These are phyloP conservation scores for Aureobasidium sp. DNA, from an alignment of 2,329 filamentous ascomycete species.

Conservation along the genomic window DNA sequence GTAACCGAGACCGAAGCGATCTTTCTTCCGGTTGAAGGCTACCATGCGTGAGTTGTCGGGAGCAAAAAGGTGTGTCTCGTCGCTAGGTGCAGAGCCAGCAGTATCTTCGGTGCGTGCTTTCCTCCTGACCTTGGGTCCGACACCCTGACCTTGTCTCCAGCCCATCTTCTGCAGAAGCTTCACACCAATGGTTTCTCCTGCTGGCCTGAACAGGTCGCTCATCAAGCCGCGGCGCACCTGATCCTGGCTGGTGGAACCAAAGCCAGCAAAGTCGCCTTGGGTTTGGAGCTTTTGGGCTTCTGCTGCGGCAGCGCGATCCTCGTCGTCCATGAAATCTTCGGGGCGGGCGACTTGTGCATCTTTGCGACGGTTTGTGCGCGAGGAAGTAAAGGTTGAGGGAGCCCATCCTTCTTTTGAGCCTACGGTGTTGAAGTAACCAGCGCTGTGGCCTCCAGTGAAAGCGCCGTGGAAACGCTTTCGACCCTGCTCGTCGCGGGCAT, in stretches of 20 bases:
- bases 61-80: slow-evolving; percentile 63
- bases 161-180: slow-evolving; percentile 87
- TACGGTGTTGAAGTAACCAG: slow-evolving; percentile 97
- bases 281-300: slow-evolving; percentile 70
- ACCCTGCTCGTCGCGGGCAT: slow-evolving; percentile 86
- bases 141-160: slow-evolving; percentile 88
- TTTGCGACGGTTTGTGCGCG: slow-evolving; percentile 67
- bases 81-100: slow-evolving; percentile 22
- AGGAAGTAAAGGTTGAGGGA: slow-evolving; percentile 85
- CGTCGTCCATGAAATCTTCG: slow-evolving; percentile 97
- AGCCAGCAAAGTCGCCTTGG: slow-evolving; percentile 60
- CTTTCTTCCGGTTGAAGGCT: slow-evolving; percentile 53
- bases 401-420: slow-evolving; percentile 98
- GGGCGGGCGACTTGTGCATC: slow-evolving; percentile 56
- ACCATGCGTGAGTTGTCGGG: slow-evolving; percentile 71
- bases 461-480: slow-evolving; percentile 88
- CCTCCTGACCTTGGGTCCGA: slow-evolving; percentile 77
- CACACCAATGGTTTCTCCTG: slow-evolving; percentile 77
- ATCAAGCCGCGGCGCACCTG: slow-evolving; percentile 45
- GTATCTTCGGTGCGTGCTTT: slow-evolving; percentile 46
- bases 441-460: slow-evolving; percentile 93
- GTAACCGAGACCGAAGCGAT: slow-evolving; percentile 63
- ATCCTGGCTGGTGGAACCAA: slow-evolving; percentile 59
- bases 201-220: slow-evolving; percentile 61
- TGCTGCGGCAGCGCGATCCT: slow-evolving; percentile 79